Conservation (phyloP, 148 eudicot species). For the Polygonum aviculare region DNA sequence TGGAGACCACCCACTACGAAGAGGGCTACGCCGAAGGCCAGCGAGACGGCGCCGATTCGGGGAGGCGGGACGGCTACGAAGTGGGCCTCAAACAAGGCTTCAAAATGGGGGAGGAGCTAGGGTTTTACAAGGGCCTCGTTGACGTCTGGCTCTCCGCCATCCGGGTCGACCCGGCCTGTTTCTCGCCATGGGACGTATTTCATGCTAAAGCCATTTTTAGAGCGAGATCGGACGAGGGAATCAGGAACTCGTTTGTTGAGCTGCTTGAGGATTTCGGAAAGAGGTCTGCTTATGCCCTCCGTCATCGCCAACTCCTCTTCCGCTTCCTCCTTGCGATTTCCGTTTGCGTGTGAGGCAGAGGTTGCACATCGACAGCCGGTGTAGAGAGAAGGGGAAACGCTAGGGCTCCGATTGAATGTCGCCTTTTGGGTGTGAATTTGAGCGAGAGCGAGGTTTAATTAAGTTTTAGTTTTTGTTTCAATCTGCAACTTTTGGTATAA, state of each 20-base stretch:
- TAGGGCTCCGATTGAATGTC: neutral
- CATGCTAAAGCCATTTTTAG: constrained; percentile 45
- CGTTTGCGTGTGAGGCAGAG: neutral
- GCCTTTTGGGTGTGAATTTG: neutral
- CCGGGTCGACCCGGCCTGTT: constrained; percentile 42
- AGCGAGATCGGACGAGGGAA: constrained; percentile 39
- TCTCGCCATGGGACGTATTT: constrained; percentile 81
- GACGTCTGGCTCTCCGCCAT: constrained; percentile 60
- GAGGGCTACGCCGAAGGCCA: constrained; percentile 73
- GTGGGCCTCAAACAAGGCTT: constrained; percentile 76
- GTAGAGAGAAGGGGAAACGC: neutral
- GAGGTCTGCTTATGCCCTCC: constrained; percentile 65
- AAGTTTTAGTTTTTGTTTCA: no score
- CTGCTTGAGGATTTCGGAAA: constrained; percentile 61
- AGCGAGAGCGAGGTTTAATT: no score
- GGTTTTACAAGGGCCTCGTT: constrained; percentile 64
- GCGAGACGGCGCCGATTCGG: constrained; percentile 38
- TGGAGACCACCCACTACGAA: constrained; percentile 46
- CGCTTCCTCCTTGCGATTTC: constrained; percentile 11
- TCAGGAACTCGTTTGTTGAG: constrained; percentile 78
- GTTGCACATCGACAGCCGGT: neutral
- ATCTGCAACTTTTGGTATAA: no score
- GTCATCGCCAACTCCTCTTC: constrained; percentile 25
- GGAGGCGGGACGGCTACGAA: constrained; percentile 54
- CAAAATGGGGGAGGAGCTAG: constrained; percentile 60